Base-by-base conservation (phyloP, 495 filamentous ascomycete genomes). In the Xylaria sp. region DNA sequence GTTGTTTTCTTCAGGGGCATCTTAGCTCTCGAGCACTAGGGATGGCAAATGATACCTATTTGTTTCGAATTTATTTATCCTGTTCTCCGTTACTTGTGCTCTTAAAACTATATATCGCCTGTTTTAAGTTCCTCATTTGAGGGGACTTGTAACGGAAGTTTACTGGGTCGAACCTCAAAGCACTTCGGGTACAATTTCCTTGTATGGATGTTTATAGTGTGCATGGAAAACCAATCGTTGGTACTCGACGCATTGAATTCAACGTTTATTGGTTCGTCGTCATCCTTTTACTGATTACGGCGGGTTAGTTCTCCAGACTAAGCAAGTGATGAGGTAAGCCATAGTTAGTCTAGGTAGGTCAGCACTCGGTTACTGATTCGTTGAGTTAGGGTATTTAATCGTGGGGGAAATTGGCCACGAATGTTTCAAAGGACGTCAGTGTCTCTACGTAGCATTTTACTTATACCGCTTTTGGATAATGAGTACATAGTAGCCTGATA, bases 41-140 rank as follows among this genome's bases (percentile, higher is more conserved):
- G 67, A 29, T 31, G 55, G 24, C 8, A 53, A 71, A 66, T 71
- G 74, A 77, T 77, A 74, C 76, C 74, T 74, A 68, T 44, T n/a
- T 70, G 50, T 61, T 61, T 59, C 53, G 3, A 24, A 37, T n/a
- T 11, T 3, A 35, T 26, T 41, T 43, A 5, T 17, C n/a, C 43
- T 67, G 17, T 29, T 41, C n/a, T 33, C 7, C 31, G 9, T 6
- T 44, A 9, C 19, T 15, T 37, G 17, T 40, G 59, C 1, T 6
- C 26, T 55, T 11, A 29, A 15, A 3, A 29, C 24, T 14, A 55
- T 29, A 14, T 5, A 8, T 6, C 3, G 3, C 6, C 26, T 55
- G 26, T 55, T 15, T 50, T 50, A 2, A n/a, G 0, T 24, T 24
- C 6, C 11, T 46, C 1, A 14, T 4, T 24, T 50, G 46, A 9